These are phyloP conservation scores for Endocladia muricata DNA, from an alignment of 31 red algal genomes.

Conservation along the genomic window DNA sequence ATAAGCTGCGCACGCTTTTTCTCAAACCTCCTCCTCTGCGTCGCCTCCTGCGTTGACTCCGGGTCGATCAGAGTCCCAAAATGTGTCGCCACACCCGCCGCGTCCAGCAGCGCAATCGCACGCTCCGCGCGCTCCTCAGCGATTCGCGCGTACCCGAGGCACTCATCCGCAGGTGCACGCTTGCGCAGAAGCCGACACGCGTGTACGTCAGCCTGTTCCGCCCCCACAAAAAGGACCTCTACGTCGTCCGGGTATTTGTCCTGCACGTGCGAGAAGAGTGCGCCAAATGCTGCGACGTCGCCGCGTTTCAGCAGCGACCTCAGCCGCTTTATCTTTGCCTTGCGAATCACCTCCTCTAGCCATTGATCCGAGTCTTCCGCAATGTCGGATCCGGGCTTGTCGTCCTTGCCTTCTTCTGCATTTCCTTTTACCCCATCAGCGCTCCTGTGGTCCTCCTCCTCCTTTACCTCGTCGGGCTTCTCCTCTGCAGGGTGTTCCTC, in stretches of 20 bases:
- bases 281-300: constrained; percentile 27
- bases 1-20: constrained; percentile 35
- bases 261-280: constrained; percentile 17
- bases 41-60: constrained; percentile 29
- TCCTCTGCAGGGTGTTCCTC: neutral
- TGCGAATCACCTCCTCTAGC: constrained; percentile 50
- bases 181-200: constrained; percentile 9
- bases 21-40: constrained; percentile 47
- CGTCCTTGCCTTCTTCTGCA: neutral
- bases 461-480: neutral
- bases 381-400: neutral
- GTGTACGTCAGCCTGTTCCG: constrained; percentile 40
- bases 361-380: constrained; percentile 29
- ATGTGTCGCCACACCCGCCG: constrained; percentile 37
- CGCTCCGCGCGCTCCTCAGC: constrained; percentile 30
- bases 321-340: constrained; percentile 39
- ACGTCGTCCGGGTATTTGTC: constrained; percentile 38
- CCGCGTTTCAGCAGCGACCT: constrained; percentile 28
- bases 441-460: neutral
- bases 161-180: neutral
- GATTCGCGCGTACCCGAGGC: constrained; percentile 7
- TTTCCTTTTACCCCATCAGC: too few species aligned
- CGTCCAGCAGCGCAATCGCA: constrained; percentile 19
- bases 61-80: constrained; percentile 62
- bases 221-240: constrained; percentile 26